Conservation (phyloP, 2,329 filamentous ascomycete species). For the Colletotrichum plurivorum region DNA sequence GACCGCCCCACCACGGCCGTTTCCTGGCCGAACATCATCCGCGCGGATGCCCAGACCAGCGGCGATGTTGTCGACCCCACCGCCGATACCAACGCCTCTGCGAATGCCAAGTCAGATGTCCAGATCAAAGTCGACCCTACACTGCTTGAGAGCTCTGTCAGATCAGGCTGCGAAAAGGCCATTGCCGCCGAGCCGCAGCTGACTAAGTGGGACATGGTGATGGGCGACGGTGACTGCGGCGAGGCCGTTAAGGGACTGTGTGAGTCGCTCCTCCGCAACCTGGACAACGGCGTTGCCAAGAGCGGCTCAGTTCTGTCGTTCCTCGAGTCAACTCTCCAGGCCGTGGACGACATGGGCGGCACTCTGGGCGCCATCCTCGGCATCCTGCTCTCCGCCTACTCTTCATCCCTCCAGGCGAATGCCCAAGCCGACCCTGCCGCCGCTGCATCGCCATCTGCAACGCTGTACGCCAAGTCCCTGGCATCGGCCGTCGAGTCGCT, state of each 20-base stretch:
- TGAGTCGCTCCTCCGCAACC: conserved; percentile 46
- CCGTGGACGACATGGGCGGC: conserved; percentile 55
- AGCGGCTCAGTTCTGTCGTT: conserved; percentile 49
- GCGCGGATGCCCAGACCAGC: conserved; percentile 1
- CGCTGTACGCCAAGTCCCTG: conserved; percentile 42
- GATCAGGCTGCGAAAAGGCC: conserved; percentile 49
- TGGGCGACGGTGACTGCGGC: conserved; percentile 51
- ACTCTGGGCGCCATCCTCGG: conserved; percentile 52
- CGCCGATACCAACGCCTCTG: background rate
- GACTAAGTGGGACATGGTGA: conserved; percentile 52
- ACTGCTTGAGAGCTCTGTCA: conserved; percentile 45
- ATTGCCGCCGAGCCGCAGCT: conserved; percentile 51
- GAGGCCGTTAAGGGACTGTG: conserved; percentile 49
- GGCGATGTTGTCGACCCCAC: background rate
- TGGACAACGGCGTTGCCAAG: conserved; percentile 47
- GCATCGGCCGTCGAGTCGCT: conserved; percentile 43
- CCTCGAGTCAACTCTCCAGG: conserved; percentile 47
- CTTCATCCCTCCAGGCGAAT: conserved; percentile 39
- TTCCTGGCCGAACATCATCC: conserved; percentile 59
- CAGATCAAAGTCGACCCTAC: conserved; percentile 45
- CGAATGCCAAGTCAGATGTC: background rate
- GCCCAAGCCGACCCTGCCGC: background rate
- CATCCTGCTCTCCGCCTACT: conserved; percentile 47
- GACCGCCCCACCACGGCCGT: conserved; percentile 65
- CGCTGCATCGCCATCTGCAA: conserved; percentile 11